Base-by-base conservation (phyloP, 2,329 filamentous ascomycete genomes). In the Botrytis byssoidea region DNA sequence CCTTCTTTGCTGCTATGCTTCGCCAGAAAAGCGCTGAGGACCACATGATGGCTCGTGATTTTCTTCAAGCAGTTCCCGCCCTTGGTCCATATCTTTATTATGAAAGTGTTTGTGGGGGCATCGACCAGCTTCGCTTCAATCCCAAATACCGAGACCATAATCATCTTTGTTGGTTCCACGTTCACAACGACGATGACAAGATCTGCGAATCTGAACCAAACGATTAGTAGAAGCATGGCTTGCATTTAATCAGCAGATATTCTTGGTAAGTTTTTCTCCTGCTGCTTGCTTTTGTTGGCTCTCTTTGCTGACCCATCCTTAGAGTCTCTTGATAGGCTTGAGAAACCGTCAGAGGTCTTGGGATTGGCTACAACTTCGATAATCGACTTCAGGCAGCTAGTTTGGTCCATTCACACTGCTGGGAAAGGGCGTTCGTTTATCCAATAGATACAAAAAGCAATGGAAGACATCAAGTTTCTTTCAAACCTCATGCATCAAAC, bases 201-300 rank as follows among this genome's bases (percentile, higher is more conserved):
- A 29, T 22, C 9, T 46, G 40, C 18, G 5, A 46, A 20, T 65
- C 61, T 9, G 6, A 65, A 7, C 61, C 61, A 16, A 46, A 46
- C 14, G n/a, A n/a, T n/a, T n/a, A n/a, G n/a, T n/a, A n/a, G n/a
- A n/a, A n/a, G n/a, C n/a, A n/a, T n/a, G n/a, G n/a, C n/a, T n/a
- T n/a, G n/a, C n/a, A n/a, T n/a, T n/a, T n/a, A n/a, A n/a, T n/a
- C n/a, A n/a, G n/a, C n/a, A n/a, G n/a, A n/a, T n/a, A n/a, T n/a
- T n/a, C n/a, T n/a, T n/a, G n/a, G n/a, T 65, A 32, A 1, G n/a
- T 22, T 22, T 4, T 8, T 14, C 4, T 46, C 9, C 2, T 0
- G 40, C 18, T 12, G 10, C 18, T 18, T 12, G 10, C 9, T 46
- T 65, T 22, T 8, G 5, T 46, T 1, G 2, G 4, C 16, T 18